A percentile compares a stretch with the other conserved stretches of the same genome.
These are phyloP conservation scores for Hyphopichia wangnamkhiaoensis DNA, from an alignment of 1,139 yeast genomes.

Conservation along the genomic window DNA sequence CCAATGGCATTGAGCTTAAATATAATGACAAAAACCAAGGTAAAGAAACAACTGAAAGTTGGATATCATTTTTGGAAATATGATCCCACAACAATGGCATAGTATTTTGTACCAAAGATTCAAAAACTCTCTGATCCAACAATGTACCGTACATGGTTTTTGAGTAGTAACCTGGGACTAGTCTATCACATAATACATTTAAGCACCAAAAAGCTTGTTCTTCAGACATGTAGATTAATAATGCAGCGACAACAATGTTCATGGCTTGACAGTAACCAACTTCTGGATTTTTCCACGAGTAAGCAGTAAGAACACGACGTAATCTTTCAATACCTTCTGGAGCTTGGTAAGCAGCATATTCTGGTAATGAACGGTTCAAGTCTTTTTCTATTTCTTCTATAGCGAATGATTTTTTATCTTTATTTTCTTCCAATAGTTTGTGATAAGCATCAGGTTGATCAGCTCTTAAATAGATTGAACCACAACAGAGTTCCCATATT, in stretches of 20 bases:
- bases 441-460: slow-evolving; percentile 63
- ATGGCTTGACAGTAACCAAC: slow-evolving; percentile 99
- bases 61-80: slow-evolving; percentile 76
- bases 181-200: slow-evolving; percentile 75
- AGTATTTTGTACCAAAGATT: slow-evolving; percentile 82
- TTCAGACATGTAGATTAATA: slow-evolving; percentile 90
- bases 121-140: slow-evolving; percentile 91
- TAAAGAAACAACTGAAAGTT: slow-evolving; percentile 87
- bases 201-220: slow-evolving; percentile 98
- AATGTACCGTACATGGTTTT: slow-evolving; percentile 97
- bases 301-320: slow-evolving; percentile 86
- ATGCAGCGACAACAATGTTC: slow-evolving; percentile 96
- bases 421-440: slow-evolving; percentile 57
- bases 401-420: slow-evolving; percentile 71
- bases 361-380: slow-evolving; percentile 90
- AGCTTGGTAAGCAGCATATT: slow-evolving; percentile 89
- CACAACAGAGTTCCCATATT: slow-evolving; percentile 90
- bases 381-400: slow-evolving; percentile 97
- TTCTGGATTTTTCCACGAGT: slow-evolving; percentile 96
- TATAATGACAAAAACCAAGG: slow-evolving; percentile 96
- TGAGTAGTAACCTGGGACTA: slow-evolving; percentile 95
- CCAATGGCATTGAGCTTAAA: slow-evolving; percentile 91
- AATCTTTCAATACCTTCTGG: slow-evolving; percentile 82
- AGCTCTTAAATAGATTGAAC: slow-evolving; percentile 76
- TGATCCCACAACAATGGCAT: slow-evolving; percentile 91